These are phyloP conservation scores for Vaucheria bursata DNA, from an alignment of 352 stramenopile species.

Conservation along the genomic window DNA sequence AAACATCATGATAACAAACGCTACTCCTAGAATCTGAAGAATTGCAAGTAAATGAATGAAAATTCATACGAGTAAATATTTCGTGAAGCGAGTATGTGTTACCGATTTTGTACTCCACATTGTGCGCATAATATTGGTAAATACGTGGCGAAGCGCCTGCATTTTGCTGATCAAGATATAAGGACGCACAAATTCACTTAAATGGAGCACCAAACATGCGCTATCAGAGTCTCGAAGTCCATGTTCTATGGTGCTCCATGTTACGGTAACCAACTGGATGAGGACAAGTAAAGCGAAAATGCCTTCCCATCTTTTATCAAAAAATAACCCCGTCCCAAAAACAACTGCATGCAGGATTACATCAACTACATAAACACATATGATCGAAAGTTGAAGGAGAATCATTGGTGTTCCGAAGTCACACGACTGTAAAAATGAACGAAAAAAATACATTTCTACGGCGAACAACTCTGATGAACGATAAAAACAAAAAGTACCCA, in stretches of 20 bases:
- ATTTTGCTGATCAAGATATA: slow-evolving; percentile 43
- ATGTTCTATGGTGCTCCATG: neutral
- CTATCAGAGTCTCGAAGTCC: neutral
- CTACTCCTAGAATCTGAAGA: neutral
- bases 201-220: neutral
- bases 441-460: no score
- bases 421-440: neutral
- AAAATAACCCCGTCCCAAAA: neutral
- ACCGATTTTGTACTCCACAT: neutral
- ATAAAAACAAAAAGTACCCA: no score
- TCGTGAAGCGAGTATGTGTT: no score
- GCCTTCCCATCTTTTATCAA: slow-evolving; percentile 37
- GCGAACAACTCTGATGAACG: no score
- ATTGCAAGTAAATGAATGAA: no score
- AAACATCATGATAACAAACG: slow-evolving; percentile 30
- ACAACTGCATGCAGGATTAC: neutral
- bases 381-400: neutral
- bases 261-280: slow-evolving; percentile 12
- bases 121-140: slow-evolving; percentile 32
- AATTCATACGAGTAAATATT: no score
- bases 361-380: neutral
- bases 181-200: slow-evolving; percentile 15
- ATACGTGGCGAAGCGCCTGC: slow-evolving; percentile 26
- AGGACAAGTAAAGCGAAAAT: slow-evolving; percentile 27
- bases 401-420: neutral